phyloP scores from a whole-genome alignment of 495 filamentous ascomycete species.

The Chaetomium fimeti region DNA sequence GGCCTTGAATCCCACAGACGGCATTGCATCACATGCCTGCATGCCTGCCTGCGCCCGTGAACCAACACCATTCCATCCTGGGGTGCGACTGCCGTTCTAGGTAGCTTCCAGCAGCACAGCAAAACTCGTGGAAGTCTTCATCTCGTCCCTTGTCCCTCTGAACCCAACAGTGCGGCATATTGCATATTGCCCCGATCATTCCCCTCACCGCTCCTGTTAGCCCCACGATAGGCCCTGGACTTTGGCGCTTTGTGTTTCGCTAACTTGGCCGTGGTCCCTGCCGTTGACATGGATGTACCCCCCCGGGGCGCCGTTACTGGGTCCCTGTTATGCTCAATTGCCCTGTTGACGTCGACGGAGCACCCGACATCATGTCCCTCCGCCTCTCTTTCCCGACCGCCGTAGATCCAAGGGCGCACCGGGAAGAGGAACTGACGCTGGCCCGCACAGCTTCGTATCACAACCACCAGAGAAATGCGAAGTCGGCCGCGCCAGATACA shows the following conservation, averaged over 20 bases:
- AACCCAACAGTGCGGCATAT: no score
- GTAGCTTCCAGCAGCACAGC: neutral
- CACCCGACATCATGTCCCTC: constrained; percentile 31
- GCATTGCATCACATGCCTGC: constrained; percentile 1
- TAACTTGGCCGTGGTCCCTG: constrained; percentile 11
- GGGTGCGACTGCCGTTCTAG: neutral
- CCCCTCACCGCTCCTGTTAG: constrained; percentile 5
- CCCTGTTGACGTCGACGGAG: constrained; percentile 13
- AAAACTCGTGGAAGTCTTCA: neutral
- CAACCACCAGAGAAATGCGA: constrained; percentile 23
- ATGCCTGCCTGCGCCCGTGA: neutral
- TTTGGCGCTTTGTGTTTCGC: neutral
- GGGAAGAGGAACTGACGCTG: constrained; percentile 37
- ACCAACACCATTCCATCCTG: neutral
- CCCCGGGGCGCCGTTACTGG: constrained; percentile 11
- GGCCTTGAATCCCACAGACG: neutral
- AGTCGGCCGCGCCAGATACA: constrained; percentile 16
- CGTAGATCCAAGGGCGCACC: constrained; percentile 30
- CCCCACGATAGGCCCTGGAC: constrained; percentile 19
- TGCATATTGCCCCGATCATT: neutral
- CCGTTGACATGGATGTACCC: constrained; percentile 12
- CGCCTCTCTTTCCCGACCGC: constrained; percentile 29
- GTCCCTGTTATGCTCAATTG: constrained; percentile 7
- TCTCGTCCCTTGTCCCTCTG: no score
- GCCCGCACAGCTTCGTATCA: constrained; percentile 29